Evolutionary conservation across 768 basidiomycete genomes (phyloP).

Genomic region (Auriscalpium microsporum): DNA sequence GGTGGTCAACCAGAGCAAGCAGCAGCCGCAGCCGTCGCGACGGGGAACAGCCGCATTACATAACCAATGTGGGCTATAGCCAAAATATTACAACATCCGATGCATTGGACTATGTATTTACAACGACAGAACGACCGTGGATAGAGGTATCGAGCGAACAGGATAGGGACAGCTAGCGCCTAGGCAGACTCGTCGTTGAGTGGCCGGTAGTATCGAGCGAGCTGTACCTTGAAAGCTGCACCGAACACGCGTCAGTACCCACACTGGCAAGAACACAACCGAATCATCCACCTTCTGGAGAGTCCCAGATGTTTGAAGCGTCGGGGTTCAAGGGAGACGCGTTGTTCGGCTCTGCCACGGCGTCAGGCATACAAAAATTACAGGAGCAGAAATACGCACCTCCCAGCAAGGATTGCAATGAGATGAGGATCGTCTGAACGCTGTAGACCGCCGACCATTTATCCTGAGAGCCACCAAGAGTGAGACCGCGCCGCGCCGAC

Average conservation of each 20-base stretch:
- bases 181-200: constrained; percentile 23
- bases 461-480: constrained; percentile 39
- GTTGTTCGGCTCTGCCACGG: constrained; percentile 75
- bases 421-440: constrained; percentile 82
- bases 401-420: constrained; percentile 80
- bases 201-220: constrained; percentile 67
- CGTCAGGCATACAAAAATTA: neutral
- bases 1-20: too few species aligned
- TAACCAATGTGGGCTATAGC: neutral
- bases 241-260: constrained; percentile 4
- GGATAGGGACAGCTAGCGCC: too few species aligned
- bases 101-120: too few species aligned
- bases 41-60: too few species aligned
- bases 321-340: constrained; percentile 85
- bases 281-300: constrained; percentile 45
- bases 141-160: too few species aligned
- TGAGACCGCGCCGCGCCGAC: neutral
- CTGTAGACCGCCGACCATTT: constrained; percentile 94
- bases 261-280: neutral
- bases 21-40: too few species aligned
- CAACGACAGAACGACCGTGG: too few species aligned
- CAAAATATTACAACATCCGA: too few species aligned
- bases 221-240: constrained; percentile 61
- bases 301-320: constrained; percentile 74
- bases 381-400: constrained; percentile 36